Percentiles rank a stretch among this genome's conserved stretches.
These are phyloP conservation scores for Auriculariales sp. DNA, from an alignment of 768 basidiomycete genomes.

Conservation along the genomic window DNA sequence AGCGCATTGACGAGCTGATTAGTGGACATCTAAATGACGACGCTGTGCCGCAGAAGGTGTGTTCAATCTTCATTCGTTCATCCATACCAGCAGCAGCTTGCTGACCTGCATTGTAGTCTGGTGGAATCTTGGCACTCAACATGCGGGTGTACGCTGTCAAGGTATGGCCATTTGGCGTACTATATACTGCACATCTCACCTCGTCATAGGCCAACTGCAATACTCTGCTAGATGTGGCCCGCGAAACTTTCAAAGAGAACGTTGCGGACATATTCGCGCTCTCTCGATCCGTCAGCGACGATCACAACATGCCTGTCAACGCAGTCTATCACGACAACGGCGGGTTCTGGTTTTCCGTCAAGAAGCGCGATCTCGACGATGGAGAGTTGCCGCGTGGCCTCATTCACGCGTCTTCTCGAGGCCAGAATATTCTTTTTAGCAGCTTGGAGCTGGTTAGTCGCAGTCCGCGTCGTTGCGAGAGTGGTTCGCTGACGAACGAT, in stretches of 20 bases:
- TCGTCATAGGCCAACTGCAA: slow-evolving; percentile 52
- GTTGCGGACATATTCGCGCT: slow-evolving; percentile 73
- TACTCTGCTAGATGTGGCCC: slow-evolving; percentile 80
- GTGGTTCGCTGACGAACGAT: not conserved
- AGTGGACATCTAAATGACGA: slow-evolving; percentile 62
- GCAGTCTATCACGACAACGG: slow-evolving; percentile 51
- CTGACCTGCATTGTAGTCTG: not conserved
- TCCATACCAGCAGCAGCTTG: not conserved
- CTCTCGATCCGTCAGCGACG: slow-evolving; percentile 39
- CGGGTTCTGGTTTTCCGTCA: slow-evolving; percentile 63
- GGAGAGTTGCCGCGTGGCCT: slow-evolving; percentile 51
- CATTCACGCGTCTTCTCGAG: slow-evolving; percentile 49
- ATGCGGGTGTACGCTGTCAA: slow-evolving; percentile 83
- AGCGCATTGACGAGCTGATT: slow-evolving; percentile 44
- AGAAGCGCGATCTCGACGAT: slow-evolving; percentile 50
- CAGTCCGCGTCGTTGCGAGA: not conserved
- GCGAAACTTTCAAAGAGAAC: slow-evolving; percentile 91
- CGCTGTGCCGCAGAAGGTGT: slow-evolving; percentile 41
- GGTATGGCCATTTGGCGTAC: slow-evolving; percentile 21
- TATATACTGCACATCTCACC: not conserved
- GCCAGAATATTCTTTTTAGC: slow-evolving; percentile 60
- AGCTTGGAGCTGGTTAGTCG: slow-evolving; percentile 63
- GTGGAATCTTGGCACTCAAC: slow-evolving; percentile 56
- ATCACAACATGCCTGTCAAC: slow-evolving; percentile 48
- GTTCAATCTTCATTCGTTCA: not conserved